Evolutionary conservation across 2,329 filamentous ascomycete species (phyloP), one percentile per base, ranked within the genome.

Genomic region (Incumbomyces delicatus): DNA sequence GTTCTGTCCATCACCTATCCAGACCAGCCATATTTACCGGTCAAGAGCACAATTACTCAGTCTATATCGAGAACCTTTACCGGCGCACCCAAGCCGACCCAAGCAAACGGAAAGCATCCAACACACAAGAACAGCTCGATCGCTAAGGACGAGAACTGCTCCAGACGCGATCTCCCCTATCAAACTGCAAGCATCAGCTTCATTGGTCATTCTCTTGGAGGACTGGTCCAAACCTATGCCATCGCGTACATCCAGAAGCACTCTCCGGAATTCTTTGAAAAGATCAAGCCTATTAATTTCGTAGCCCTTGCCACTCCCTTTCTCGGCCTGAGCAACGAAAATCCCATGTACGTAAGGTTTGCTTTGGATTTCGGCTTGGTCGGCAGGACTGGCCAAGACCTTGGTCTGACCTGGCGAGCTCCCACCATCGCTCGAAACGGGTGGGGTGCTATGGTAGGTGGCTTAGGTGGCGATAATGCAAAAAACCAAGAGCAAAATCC

Each of bases 341-440:
- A 98, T 57, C 92, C 92, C 0, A 74, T 96, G 47, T 98, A 98
- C 62, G 86, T 98, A 65, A 94, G 89, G 59, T 96, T 98, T 63
- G 92, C 92, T 0, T 72, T 98, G 2, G 92, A 98, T 62, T 94
- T 96, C 67, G 92, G 92, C 0, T 75, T 98, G 1, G 90, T 98
- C 12, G 92, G 92, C n/a, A 78, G 90, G 45, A 95, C 92, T 2
- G 92, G 92, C 6, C 87, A 96, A 64, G 92, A 98, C 67, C 74
- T 98, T 7, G 92, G 92, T 17, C 70, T 98, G 51, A 95, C 89
- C 1, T 98, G 92, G 92, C 74, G 83, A 42, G 77, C 80, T 1
- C 85, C 85, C 1, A 83, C 83, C 12, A 74, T 76, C 67, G 71
- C 77, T 47, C 80, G 78, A 60, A 77, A 74, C 61, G 69, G 84